Evolutionary conservation across 805 yeast species (phyloP), one percentile per base, ranked within the genome.

Genomic region (Ogataea philodendri): DNA sequence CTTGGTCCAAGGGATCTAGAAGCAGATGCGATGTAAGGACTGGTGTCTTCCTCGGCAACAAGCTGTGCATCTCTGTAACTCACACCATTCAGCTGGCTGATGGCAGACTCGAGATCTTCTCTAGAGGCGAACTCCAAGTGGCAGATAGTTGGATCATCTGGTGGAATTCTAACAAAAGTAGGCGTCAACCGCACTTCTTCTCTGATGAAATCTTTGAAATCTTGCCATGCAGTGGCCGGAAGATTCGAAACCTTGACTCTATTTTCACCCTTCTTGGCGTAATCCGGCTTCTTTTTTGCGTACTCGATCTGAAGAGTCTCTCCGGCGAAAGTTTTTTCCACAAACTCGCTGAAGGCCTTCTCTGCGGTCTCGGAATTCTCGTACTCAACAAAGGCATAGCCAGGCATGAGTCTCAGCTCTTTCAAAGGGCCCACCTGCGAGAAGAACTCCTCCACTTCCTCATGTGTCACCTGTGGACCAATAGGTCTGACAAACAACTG

Each of bases 331-430:
- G 69, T 67, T 45, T 66, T 54, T 41, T 66, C 69, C 44, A 62
- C 48, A 43, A 71, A 66, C 24, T 71, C 65, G 31, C 67, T 70
- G 43, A 67, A 64, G 6, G 81, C 81, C 39, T 65, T 62, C 39
- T 60, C 57, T 29, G 80, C 79, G 44, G 63, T 69, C 41, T 72
- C 80, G 27, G 76, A 70, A 46, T 72, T 74, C 58, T 78, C 87
- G 54, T 78, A 93, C 60, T 89, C 95, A 42, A 90, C 84, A 59
- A 86, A 89, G 16, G 94, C 97, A 55, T 79, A 84, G 26, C 96
- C 96, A 52, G 83, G 81, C 72, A 81, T 70, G 49, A 83, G 63
- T 57, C 78, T 78, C 35, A 81, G 76, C 54, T 81, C 87, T 44
- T 70, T 67, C 51, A 84, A 65, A 31, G 82, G 74, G 49, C 90